Percentiles rank a stretch among this genome's conserved stretches.
These are phyloP conservation scores for Penicillium expansum DNA, from an alignment of 2,329 filamentous ascomycete species.

Conservation along the genomic window DNA sequence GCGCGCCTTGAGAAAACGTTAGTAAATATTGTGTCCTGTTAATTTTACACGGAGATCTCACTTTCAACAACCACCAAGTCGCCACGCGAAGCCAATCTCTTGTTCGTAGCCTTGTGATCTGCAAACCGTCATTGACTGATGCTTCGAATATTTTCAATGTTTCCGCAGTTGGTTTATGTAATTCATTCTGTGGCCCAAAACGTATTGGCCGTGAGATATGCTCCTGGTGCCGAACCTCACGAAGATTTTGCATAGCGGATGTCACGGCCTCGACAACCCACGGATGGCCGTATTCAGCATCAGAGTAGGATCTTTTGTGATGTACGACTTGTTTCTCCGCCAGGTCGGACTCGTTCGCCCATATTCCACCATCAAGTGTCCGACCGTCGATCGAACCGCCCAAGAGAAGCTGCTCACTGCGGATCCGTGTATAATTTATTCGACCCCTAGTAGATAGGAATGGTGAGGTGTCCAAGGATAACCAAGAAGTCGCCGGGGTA, in stretches of 20 bases:
- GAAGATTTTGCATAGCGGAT: slow-evolving; percentile 28
- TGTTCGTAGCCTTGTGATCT: slow-evolving; percentile 22
- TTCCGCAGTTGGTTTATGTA: slow-evolving; percentile 25
- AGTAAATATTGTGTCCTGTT: background rate
- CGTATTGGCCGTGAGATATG: slow-evolving; percentile 27
- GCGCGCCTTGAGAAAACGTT: slow-evolving; percentile 20
- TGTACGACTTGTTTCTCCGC: slow-evolving; percentile 7
- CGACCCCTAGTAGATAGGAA: background rate
- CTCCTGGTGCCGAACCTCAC: slow-evolving; percentile 24
- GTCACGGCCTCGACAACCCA: slow-evolving; percentile 21
- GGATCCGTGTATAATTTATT: background rate
- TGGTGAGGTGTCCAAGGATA: slow-evolving; percentile 5
- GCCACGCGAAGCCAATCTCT: slow-evolving; percentile 33
- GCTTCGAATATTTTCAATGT: slow-evolving; percentile 20
- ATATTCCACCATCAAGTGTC: slow-evolving; percentile 3
- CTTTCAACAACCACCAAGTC: slow-evolving; percentile 32
- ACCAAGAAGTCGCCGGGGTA: slow-evolving; percentile 7
- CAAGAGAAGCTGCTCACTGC: slow-evolving; percentile 2
- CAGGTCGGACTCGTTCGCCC: slow-evolving; percentile 5
- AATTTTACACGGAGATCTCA: background rate
- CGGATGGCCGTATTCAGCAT: slow-evolving; percentile 1
- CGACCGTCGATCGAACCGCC: slow-evolving; percentile 7
- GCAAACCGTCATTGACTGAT: slow-evolving; percentile 22
- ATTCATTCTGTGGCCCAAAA: slow-evolving; percentile 26
- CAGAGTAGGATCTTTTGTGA: background rate